Evolutionary conservation across 495 filamentous ascomycete species (phyloP).

Genomic region (Lophiostoma macrostomum): DNA sequence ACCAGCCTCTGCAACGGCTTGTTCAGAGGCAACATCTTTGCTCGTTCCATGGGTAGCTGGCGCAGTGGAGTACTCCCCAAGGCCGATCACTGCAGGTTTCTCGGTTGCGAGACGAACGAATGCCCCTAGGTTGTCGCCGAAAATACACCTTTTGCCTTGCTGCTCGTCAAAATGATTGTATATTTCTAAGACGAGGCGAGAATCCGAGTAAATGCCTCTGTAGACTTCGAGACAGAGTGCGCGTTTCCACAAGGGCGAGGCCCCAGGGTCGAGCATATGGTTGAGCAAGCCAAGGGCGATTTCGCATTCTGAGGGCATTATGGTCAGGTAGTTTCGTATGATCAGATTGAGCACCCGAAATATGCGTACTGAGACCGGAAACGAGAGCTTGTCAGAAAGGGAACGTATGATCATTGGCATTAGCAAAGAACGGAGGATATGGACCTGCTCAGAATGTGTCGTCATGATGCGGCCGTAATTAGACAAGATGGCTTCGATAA

Average conservation of each 20-base stretch:
- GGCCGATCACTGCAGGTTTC: conserved; percentile 80
- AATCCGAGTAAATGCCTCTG: conserved; percentile 76
- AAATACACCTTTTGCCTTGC: conserved; percentile 68
- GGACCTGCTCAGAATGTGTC: conserved; percentile 72
- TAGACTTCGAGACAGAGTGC: conserved; percentile 89
- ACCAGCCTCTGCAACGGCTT: conserved; percentile 80
- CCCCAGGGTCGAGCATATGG: conserved; percentile 83
- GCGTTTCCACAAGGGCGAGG: conserved; percentile 73
- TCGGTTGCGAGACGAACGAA: conserved; percentile 89
- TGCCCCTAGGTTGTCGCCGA: conserved; percentile 75
- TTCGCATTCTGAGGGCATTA: conserved; percentile 76
- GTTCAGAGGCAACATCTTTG: conserved; percentile 59
- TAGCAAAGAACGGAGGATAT: conserved; percentile 73
- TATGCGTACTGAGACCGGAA: conserved; percentile 78
- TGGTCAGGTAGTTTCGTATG: conserved; percentile 69
- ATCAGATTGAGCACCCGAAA: conserved; percentile 77
- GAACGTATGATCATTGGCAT: conserved; percentile 79
- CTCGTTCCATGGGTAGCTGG: conserved; percentile 51
- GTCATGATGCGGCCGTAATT: conserved; percentile 80
- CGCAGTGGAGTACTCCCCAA: conserved; percentile 79
- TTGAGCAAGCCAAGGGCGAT: conserved; percentile 81
- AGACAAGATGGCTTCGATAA: conserved; percentile 83
- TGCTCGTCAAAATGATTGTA: conserved; percentile 74
- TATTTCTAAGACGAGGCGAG: conserved; percentile 71
- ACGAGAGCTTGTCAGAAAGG: conserved; percentile 73